Base-by-base conservation (phyloP, 768 basidiomycete genomes). In the Clavulina sp. region DNA sequence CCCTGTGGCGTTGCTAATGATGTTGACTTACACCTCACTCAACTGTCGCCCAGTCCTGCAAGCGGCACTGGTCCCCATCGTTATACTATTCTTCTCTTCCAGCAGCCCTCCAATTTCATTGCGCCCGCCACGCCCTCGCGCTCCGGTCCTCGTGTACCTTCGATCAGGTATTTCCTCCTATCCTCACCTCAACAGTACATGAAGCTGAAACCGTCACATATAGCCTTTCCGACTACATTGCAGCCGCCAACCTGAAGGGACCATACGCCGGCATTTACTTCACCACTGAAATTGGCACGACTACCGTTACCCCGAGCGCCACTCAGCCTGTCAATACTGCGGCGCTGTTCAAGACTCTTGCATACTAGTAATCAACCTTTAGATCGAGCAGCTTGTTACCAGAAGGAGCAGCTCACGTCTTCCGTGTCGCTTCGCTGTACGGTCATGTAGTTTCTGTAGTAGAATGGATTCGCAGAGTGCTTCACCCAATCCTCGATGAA, bases 251-350 rank as follows among this genome's bases (percentile, higher is more conserved):
- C 54, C 34, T 55, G 23, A 41, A 41, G n/a, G 30, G 16, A 24
- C 52, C 52, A 24, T 5, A 54, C 31, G 55, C 53, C 61, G 55
- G 53, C 33, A 64, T 62, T 58, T 68, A 65, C 63, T 63, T 67
- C 59, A 61, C 59, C 31, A 66, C 67, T 29, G 65, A 67, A 57
- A 63, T 65, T 57, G 67, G 67, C 16, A 55, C 54, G 6, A 59
- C 66, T 21, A 66, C 66, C 48, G 60, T 59, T 23, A 54, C 62
- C 44, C 57, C 61, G 38, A 53, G 57, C 50, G 34, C 62, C 13
- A 68, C 67, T 52, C 57, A 62, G 21, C 59, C 67, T 47, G 67
- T 68, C 21, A 40, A 56, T 31, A 38, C 52, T 32, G 48, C 52
- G 33, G 50, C 55, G n/a, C 57, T 61, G n/a, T n/a, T n/a, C n/a